These are phyloP conservation scores for Xylaria longipes DNA, from an alignment of 495 filamentous ascomycete species.

Conservation along the genomic window DNA sequence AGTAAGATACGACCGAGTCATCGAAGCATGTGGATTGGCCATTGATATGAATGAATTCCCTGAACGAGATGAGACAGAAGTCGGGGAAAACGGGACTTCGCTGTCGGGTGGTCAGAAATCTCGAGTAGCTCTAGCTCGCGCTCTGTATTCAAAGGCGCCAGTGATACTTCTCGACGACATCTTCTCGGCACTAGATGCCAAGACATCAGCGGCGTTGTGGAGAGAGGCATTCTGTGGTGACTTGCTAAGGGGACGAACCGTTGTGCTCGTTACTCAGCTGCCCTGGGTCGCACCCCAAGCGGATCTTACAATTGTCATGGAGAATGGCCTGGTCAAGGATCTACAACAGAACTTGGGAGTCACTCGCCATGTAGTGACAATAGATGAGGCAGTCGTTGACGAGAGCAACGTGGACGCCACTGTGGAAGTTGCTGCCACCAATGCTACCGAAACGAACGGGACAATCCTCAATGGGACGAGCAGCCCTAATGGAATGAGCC, in stretches of 20 bases:
- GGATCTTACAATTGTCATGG: constrained; percentile 49
- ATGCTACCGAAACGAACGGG: constrained; percentile 27
- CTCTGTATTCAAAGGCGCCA: constrained; percentile 69
- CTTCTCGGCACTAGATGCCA: constrained; percentile 65
- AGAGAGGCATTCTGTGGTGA: constrained; percentile 60
- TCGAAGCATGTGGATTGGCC: constrained; percentile 69
- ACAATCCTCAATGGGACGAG: constrained; percentile 24
- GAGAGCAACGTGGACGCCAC: constrained; percentile 33
- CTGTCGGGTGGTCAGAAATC: constrained; percentile 76
- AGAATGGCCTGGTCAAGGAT: constrained; percentile 47
- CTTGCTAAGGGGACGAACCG: constrained; percentile 46
- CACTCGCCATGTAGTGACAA: constrained; percentile 40
- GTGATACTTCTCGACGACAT: constrained; percentile 74
- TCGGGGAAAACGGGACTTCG: constrained; percentile 72
- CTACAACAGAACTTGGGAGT: constrained; percentile 45
- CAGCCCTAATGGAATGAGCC: constrained; percentile 21
- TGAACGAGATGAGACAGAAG: constrained; percentile 62
- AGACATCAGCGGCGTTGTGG: constrained; percentile 56
- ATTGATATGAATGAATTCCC: constrained; percentile 60
- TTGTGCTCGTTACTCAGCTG: constrained; percentile 49
- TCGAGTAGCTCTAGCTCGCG: constrained; percentile 71
- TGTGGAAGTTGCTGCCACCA: constrained; percentile 29
- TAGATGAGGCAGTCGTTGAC: constrained; percentile 29
- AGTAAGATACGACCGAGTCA: constrained; percentile 59
- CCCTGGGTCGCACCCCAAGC: constrained; percentile 56